A percentile compares a stretch with the other conserved stretches of the same genome.
Conservation (phyloP, 108 stramenopile genomes). For the Cylindrotheca closterium region DNA sequence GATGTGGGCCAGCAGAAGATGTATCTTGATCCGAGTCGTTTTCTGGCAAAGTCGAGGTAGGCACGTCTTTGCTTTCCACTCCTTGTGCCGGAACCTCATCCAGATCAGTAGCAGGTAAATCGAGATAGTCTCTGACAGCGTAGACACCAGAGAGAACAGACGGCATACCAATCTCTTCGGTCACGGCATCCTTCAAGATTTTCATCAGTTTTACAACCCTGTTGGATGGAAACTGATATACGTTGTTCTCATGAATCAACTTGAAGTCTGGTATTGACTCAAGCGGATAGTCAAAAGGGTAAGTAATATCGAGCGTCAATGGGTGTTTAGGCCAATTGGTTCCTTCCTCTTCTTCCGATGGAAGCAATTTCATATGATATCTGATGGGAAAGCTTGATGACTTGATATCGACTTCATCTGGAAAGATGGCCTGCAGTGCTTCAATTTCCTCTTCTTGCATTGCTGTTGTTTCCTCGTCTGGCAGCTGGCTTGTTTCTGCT, state of each 20-base stretch:
- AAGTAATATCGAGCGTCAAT: constrained; percentile 51
- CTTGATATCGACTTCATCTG: constrained; percentile 56
- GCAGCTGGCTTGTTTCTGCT: constrained; percentile 10
- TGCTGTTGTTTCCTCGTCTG: constrained; percentile 63
- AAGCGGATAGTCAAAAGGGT: constrained; percentile 63
- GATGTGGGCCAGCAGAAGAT: background rate
- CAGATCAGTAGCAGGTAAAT: constrained; percentile 13
- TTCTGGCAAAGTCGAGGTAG: constrained; percentile 6
- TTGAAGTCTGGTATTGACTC: constrained; percentile 39
- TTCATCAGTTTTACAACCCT: constrained; percentile 35
- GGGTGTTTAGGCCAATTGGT: constrained; percentile 66
- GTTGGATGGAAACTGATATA: constrained; percentile 55
- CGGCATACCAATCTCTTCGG: constrained; percentile 66
- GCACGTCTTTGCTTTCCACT: background rate
- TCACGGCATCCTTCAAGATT: constrained; percentile 33
- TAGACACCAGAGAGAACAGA: constrained; percentile 62
- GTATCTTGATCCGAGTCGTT: background rate
- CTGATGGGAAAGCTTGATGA: constrained; percentile 57
- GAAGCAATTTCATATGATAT: constrained; percentile 52
- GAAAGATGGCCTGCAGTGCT: constrained; percentile 70
- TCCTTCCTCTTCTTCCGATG: constrained; percentile 32
- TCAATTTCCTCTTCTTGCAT: constrained; percentile 72
- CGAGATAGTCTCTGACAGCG: constrained; percentile 68
- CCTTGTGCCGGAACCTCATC: background rate
- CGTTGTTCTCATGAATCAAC: constrained; percentile 68